Base-by-base conservation (phyloP, 768 basidiomycete genomes). In the Leccinum obscurum region DNA sequence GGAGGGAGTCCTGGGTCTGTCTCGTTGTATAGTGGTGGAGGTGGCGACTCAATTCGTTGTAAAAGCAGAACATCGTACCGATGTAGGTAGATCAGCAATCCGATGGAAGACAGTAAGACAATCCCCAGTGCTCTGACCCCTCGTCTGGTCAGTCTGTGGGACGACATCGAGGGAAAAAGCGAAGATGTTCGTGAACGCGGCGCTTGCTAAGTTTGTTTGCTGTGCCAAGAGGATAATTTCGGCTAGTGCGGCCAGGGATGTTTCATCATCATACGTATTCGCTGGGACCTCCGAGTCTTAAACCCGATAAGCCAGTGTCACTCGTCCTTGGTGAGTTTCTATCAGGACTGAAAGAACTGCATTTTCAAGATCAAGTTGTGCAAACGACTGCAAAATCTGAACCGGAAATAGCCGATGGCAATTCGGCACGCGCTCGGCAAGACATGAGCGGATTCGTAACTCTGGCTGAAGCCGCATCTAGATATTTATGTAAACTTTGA, bases 1-100 rank as follows among this genome's bases (percentile, higher is more conserved):
- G 83, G 82, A 15, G 83, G 81, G 24, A 65, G 62, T 34, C 30
- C 61, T 20, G 37, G 44, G 44, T 46, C 44, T 46, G 44, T 46
- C 11, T 6, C 44, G 20, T 46, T 46, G 11, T 46, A 46, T 46
- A 46, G 44, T 20, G 44, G 44, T 11, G 44, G 44, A 46, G 44
- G 44, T 2, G 44, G 44, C 44, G 44, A 13, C 11, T 46, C 44
- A 1, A 46, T 22, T 13, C 44, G 44, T 46, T 22, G 44, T 22
- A 46, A 6, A 46, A 46, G 44, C 3, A 8, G 24, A 7, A 61
- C 15, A 11, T 61, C 44, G 24, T 56, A 58, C 62, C 60, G 60
- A 28, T 56, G 57, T 35, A 58, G n/a, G 56, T 60, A 60, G 24
- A 60, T 2, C n/a, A 71, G 37, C 13, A 68, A 54, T n/a, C 48